Percentiles rank a stretch among this genome's conserved stretches.
Evolutionary conservation across 164 flowering plant genomes (phyloP).

Genomic region (Sedum album): DNA sequence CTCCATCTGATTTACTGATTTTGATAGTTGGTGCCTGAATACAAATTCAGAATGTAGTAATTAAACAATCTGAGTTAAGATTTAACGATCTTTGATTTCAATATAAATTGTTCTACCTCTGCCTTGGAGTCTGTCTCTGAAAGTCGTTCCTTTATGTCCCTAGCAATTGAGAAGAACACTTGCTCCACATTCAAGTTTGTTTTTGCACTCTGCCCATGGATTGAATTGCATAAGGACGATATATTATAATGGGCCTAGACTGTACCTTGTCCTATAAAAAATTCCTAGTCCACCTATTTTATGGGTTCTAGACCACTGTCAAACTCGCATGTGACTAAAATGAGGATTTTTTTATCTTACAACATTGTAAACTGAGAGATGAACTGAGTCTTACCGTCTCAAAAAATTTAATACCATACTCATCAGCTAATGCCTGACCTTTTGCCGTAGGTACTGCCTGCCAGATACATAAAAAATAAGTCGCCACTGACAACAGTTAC

Average conservation of each 20-base stretch:
- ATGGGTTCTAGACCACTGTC: no score
- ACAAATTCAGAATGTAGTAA: neutral
- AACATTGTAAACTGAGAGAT: neutral
- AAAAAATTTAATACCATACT: constrained; percentile 44
- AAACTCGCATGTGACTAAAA: neutral
- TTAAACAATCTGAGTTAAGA: neutral
- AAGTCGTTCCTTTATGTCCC: constrained; percentile 47
- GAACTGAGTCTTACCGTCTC: constrained; percentile 32
- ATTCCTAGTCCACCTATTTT: no score
- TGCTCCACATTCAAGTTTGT: no score
- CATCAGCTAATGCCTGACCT: constrained; percentile 50
- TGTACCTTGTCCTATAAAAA: neutral
- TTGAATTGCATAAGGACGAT: neutral
- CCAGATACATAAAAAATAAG: neutral
- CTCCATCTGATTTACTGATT: constrained; percentile 32
- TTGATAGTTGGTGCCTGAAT: constrained; percentile 40
- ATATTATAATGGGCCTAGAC: neutral
- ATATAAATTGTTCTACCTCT: constrained; percentile 22
- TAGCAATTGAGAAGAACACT: constrained; percentile 14
- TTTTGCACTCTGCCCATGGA: constrained; percentile 4
- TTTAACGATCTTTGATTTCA: neutral
- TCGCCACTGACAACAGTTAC: neutral
- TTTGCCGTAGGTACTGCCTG: constrained; percentile 45
- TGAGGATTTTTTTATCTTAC: neutral
- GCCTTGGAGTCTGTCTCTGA: constrained; percentile 36